Evolutionary conservation across 192 early-diverging fungal genomes (phyloP).

Genomic region (Irineochytrium annulatum): DNA sequence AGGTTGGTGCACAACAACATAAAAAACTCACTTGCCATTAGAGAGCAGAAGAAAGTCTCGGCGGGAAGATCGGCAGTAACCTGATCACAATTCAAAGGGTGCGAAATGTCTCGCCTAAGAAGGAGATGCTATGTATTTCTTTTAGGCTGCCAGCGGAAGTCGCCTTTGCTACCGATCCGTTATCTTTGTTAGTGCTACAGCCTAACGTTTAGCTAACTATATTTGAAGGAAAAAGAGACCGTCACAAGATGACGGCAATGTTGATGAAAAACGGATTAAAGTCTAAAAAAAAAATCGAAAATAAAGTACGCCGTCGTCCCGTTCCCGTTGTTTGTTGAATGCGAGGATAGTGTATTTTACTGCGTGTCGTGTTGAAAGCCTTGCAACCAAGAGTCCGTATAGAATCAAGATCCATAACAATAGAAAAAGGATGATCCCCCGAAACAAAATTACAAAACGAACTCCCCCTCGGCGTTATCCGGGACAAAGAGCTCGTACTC

Average conservation of each 20-base stretch:
- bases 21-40: conserved; percentile 16
- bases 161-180: conserved; percentile 56
- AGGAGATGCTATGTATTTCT: conserved; percentile 97
- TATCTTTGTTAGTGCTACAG: background rate
- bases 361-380: background rate
- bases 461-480: conserved; percentile 43
- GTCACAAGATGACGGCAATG: background rate
- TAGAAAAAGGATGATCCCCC: background rate
- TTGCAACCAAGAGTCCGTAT: no score
- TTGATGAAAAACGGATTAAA: background rate
- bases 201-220: background rate
- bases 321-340: background rate
- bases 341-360: background rate
- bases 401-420: no score
- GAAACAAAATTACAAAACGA: conserved; percentile 32
- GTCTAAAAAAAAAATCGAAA: conserved; percentile 1
- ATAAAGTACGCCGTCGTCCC: background rate
- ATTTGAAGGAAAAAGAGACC: background rate
- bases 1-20: conserved; percentile 39
- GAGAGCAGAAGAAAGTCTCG: conserved; percentile 53
- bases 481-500: conserved; percentile 57
- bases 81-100: conserved; percentile 69
- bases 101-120: conserved; percentile 94
- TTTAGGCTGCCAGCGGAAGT: conserved; percentile 75
- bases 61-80: conserved; percentile 34